phyloP scores from a whole-genome alignment of 352 stramenopile genomes.

The Ophiocytium majus region DNA sequence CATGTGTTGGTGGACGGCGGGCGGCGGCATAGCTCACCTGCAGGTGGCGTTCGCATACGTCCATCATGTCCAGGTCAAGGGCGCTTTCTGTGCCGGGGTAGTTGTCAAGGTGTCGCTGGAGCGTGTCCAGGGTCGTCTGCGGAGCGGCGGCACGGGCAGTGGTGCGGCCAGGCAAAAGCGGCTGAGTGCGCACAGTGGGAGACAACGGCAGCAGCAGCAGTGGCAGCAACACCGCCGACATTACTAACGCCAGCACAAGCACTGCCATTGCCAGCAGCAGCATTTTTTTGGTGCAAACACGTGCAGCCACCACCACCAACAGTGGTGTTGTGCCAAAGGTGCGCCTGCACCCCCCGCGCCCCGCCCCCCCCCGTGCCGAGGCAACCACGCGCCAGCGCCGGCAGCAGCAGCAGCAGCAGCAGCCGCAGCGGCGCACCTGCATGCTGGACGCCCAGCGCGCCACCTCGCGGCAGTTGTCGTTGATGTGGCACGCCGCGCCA shows the following conservation, averaged over 20 bases:
- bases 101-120: not conserved
- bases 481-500: not conserved
- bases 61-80: not conserved
- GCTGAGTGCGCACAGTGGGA: not conserved
- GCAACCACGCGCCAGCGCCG: not conserved
- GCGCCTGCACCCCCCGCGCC: not conserved
- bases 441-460: slow-evolving; percentile 12
- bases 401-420: not conserved
- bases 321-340: not conserved
- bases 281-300: not conserved
- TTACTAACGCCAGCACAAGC: too few species aligned
- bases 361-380: too few species aligned
- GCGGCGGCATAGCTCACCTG: too few species aligned
- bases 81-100: not conserved
- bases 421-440: not conserved
- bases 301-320: not conserved
- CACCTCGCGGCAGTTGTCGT: slow-evolving; percentile 15
- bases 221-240: not conserved
- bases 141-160: not conserved
- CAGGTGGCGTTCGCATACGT: not conserved
- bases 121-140: slow-evolving; percentile 3
- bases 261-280: not conserved
- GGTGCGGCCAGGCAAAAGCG: not conserved
- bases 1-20: too few species aligned
- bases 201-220: not conserved